A percentile compares a stretch with the other conserved stretches of the same genome.
Conservation (phyloP, 2,329 filamentous ascomycete species). For the Aspergillus quadricinctus region DNA sequence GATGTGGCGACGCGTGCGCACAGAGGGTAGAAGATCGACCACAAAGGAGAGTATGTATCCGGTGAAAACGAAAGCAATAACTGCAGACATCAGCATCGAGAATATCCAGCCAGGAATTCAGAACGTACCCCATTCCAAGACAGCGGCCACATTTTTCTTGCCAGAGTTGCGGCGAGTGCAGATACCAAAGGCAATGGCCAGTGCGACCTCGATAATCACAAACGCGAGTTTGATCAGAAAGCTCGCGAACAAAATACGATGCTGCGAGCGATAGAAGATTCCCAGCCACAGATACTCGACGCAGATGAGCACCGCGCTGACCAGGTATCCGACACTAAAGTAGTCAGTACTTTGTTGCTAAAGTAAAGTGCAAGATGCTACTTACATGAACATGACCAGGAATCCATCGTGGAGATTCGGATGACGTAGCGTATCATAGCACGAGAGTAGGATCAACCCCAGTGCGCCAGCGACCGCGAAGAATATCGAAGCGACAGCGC, state of each 20-base stretch:
- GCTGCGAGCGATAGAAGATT: conserved; percentile 65
- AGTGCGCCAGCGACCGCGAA: conserved; percentile 72
- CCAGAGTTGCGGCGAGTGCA: conserved; percentile 28
- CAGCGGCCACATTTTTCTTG: conserved; percentile 63
- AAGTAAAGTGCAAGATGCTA: not conserved
- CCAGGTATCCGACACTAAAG: conserved; percentile 64
- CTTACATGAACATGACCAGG: conserved; percentile 70
- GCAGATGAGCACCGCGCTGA: conserved; percentile 84
- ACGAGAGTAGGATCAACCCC: conserved; percentile 75
- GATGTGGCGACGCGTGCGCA: conserved; percentile 53
- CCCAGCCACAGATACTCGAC: conserved; percentile 85
- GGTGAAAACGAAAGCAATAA: conserved; percentile 77
- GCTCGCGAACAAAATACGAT: conserved; percentile 67
- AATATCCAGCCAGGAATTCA: not conserved
- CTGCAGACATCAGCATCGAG: conserved; percentile 11
- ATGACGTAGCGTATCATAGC: conserved; percentile 78
- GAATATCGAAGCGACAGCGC: conserved; percentile 36
- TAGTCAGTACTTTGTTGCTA: not conserved
- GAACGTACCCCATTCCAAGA: conserved; percentile 64
- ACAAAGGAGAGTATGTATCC: conserved; percentile 84
- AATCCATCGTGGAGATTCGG: conserved; percentile 68
- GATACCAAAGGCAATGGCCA: conserved; percentile 65
- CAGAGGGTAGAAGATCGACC: conserved; percentile 79
- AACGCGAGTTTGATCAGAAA: conserved; percentile 88
- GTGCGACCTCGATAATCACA: conserved; percentile 70